phyloP scores from a whole-genome alignment of 768 basidiomycete genomes.

The Mycena latifolia region DNA sequence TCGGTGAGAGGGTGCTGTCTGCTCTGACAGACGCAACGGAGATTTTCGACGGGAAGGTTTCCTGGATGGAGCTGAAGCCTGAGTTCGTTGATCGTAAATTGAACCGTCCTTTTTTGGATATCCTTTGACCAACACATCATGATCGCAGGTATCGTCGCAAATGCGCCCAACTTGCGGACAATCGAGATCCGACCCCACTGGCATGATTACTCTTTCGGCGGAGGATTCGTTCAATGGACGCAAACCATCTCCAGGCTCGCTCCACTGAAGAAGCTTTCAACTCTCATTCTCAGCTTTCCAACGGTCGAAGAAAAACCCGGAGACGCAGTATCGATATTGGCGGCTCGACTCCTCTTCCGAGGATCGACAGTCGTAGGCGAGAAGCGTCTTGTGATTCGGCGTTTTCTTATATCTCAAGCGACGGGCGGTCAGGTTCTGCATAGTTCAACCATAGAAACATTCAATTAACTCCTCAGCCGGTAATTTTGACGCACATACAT shows the following conservation, averaged over 20 bases:
- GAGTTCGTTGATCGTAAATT: background rate
- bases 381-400: background rate
- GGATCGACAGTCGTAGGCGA: background rate
- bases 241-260: constrained; percentile 25
- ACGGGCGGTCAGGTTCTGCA: background rate
- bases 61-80: constrained; percentile 26
- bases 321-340: constrained; percentile 14
- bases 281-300: constrained; percentile 24
- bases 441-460: constrained; percentile 12
- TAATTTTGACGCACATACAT: background rate
- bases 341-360: constrained; percentile 19
- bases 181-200: constrained; percentile 25
- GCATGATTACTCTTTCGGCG: no score
- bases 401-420: background rate
- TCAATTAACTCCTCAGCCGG: background rate
- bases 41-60: constrained; percentile 24
- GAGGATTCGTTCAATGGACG: constrained; percentile 2
- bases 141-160: constrained; percentile 19
- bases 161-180: constrained; percentile 22
- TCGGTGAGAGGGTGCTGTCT: constrained; percentile 18
- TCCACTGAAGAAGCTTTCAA: constrained; percentile 6
- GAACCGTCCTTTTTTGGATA: no score
- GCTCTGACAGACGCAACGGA: constrained; percentile 20
- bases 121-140: no score
- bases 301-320: constrained; percentile 8